These are phyloP conservation scores for Penicillium oxalicum DNA, from an alignment of 2,329 filamentous ascomycete species.

Conservation along the genomic window DNA sequence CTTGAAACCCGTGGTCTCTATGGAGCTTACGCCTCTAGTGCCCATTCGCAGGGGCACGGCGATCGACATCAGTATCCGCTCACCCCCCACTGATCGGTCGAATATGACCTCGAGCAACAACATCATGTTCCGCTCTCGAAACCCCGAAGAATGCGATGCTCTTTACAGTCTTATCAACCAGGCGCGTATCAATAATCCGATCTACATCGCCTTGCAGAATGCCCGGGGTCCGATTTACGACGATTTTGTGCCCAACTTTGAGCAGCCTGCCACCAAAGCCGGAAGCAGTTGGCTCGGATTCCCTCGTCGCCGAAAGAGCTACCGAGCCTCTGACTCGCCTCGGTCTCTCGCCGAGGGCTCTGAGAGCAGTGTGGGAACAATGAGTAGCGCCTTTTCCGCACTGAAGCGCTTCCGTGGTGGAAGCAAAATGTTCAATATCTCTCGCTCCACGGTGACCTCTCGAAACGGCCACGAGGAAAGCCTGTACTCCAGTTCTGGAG, in stretches of 20 bases:
- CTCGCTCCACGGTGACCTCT: constrained; percentile 65
- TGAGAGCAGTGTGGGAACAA: constrained; percentile 67
- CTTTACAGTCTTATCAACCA: constrained; percentile 84
- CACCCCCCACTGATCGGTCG: constrained; percentile 68
- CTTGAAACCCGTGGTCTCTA: constrained; percentile 53
- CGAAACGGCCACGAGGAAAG: constrained; percentile 50
- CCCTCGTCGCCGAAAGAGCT: constrained; percentile 49
- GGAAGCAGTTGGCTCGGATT: constrained; percentile 44
- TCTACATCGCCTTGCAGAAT: constrained; percentile 73
- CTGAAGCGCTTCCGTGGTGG: constrained; percentile 69
- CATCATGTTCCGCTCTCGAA: constrained; percentile 83
- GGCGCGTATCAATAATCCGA: constrained; percentile 84
- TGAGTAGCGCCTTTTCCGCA: constrained; percentile 71
- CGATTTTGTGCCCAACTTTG: constrained; percentile 47
- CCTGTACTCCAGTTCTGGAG: constrained; percentile 53
- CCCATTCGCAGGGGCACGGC: constrained; percentile 85
- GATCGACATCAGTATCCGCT: constrained; percentile 89
- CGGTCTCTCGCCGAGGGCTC: constrained; percentile 57
- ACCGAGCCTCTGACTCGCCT: constrained; percentile 52
- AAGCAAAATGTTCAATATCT: constrained; percentile 74
- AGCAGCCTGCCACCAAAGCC: constrained; percentile 34
- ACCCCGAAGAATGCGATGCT: constrained; percentile 67
- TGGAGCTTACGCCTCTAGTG: constrained; percentile 87
- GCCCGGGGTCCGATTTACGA: constrained; percentile 56
- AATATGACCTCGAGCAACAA: constrained; percentile 66